phyloP scores from a whole-genome alignment of 768 basidiomycete genomes.

The Dendrothele bispora region DNA sequence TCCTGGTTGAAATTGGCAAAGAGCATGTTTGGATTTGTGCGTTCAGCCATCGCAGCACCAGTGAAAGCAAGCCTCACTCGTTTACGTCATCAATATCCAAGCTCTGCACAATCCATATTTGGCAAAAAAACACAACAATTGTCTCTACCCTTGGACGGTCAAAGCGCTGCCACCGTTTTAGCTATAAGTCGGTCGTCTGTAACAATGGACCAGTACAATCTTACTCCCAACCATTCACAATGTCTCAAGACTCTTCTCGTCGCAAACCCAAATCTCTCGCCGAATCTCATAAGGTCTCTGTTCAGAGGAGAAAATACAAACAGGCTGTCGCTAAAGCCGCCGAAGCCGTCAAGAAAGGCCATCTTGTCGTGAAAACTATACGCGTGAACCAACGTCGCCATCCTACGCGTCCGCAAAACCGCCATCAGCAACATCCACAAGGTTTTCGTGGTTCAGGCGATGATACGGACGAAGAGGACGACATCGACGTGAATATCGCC shows the following conservation, averaged over 20 bases:
- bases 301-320: not conserved
- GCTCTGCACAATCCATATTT: not conserved
- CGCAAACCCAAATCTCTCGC: not conserved
- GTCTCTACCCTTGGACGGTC: not conserved
- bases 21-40: slow-evolving; percentile 41
- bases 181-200: not conserved
- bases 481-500: no score
- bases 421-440: no score
- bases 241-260: not conserved
- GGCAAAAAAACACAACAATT: not conserved
- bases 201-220: not conserved
- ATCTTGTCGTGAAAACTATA: no score
- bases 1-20: slow-evolving; percentile 99
- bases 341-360: no score
- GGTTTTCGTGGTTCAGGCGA: no score
- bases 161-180: not conserved
- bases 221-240: not conserved
- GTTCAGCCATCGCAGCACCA: slow-evolving; percentile 6
- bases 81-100: not conserved
- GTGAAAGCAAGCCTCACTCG: not conserved
- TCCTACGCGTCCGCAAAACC: no score
- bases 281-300: not conserved
- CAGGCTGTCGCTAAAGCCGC: not conserved
- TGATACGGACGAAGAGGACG: no score
- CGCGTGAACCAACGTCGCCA: no score